These are phyloP conservation scores for Exophiala dermatitidis DNA, from an alignment of 2,329 filamentous ascomycete species.

Conservation along the genomic window DNA sequence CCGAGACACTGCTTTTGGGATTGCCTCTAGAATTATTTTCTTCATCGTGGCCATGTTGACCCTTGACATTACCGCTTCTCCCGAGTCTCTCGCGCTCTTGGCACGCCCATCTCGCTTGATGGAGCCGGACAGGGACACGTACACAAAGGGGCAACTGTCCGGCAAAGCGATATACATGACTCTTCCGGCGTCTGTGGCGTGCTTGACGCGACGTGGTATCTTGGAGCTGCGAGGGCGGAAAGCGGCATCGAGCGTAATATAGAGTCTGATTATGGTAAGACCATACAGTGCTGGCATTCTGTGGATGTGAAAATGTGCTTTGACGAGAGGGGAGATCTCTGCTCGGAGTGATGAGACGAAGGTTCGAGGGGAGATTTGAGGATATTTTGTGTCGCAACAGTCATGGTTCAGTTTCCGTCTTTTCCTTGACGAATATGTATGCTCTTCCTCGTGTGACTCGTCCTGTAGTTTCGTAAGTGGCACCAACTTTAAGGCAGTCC, in stretches of 20 bases:
- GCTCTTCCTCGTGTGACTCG: conserved; percentile 12
- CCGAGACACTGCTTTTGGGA: conserved; percentile 73
- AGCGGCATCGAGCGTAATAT: conserved; percentile 65
- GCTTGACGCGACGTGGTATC: conserved; percentile 34
- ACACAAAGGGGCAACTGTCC: conserved; percentile 69
- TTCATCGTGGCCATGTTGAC: conserved; percentile 27
- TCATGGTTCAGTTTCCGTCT: conserved; percentile 26
- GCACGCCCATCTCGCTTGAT: conserved; percentile 30
- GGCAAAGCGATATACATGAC: conserved; percentile 78
- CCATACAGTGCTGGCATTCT: conserved; percentile 48
- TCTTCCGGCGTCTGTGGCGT: conserved; percentile 53
- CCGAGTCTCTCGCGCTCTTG: conserved; percentile 6
- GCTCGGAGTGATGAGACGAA: conserved; percentile 70
- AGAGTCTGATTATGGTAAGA: conserved; percentile 67
- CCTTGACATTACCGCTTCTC: conserved; percentile 7
- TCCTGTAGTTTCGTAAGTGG: conserved; percentile 20
- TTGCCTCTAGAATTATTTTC: conserved; percentile 63
- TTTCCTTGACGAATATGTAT: conserved; percentile 24
- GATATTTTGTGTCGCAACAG: conserved; percentile 26
- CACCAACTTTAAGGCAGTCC: conserved; percentile 47
- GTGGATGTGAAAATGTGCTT: conserved; percentile 74
- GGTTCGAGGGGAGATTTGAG: conserved; percentile 58
- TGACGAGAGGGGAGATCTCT: conserved; percentile 69
- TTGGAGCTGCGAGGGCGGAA: conserved; percentile 49
- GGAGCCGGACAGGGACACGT: conserved; percentile 49